A percentile compares a stretch with the other conserved stretches of the same genome.
These are phyloP conservation scores for Thalassiosira pacifica DNA, from an alignment of 352 stramenopile species.

Conservation along the genomic window DNA sequence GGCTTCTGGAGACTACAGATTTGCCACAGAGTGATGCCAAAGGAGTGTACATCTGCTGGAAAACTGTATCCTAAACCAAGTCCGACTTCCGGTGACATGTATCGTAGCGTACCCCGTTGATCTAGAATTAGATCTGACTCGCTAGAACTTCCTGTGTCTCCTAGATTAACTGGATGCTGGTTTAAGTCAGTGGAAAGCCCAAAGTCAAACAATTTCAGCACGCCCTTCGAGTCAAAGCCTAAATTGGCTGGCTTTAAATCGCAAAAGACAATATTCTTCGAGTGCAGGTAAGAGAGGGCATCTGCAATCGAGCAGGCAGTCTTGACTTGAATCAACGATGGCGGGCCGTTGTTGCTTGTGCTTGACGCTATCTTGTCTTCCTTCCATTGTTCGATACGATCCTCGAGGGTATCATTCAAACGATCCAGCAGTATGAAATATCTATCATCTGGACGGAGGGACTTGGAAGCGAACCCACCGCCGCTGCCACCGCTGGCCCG, in stretches of 20 bases:
- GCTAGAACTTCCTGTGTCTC: neutral
- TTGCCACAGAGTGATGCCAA: constrained; percentile 80
- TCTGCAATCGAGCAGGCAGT: constrained; percentile 14
- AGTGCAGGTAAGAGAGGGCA: constrained; percentile 89
- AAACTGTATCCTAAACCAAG: constrained; percentile 65
- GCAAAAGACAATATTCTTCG: constrained; percentile 90
- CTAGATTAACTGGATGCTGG: neutral
- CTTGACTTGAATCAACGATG: constrained; percentile 1
- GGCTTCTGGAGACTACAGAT: constrained; percentile 75
- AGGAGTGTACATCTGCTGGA: constrained; percentile 89
- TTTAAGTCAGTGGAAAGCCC: constrained; percentile 81
- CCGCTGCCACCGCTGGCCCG: constrained; percentile 1
- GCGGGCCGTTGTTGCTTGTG: neutral
- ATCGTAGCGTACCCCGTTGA: constrained; percentile 37
- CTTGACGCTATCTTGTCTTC: neutral
- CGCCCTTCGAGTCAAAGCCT: constrained; percentile 91
- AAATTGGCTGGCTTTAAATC: constrained; percentile 93
- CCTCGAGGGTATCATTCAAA: constrained; percentile 62
- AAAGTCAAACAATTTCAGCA: constrained; percentile 95
- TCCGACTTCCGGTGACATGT: constrained; percentile 69
- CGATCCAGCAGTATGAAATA: constrained; percentile 76
- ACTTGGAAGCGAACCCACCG: constrained; percentile 30
- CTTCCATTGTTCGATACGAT: constrained; percentile 53
- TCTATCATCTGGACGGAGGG: too few relatives aligned
- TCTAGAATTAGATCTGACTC: constrained; percentile 29